Evolutionary conservation across 1,284 basidiomycete genomes (phyloP).

Genomic region (Waitea zeae): DNA sequence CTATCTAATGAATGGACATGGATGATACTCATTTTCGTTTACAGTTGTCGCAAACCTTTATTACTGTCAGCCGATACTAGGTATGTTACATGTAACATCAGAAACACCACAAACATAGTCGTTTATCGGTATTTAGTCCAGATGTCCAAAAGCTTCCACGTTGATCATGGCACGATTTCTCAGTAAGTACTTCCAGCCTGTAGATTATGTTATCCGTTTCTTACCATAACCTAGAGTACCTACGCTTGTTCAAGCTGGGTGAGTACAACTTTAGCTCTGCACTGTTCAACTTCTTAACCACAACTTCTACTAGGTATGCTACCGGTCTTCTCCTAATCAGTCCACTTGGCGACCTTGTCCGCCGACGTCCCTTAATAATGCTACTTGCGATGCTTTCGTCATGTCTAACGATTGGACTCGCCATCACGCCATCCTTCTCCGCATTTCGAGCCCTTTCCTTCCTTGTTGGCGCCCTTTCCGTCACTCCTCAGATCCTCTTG

Average conservation of each 20-base stretch:
- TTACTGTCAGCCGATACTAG: constrained; percentile 57
- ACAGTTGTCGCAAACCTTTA: constrained; percentile 47
- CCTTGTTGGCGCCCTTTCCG: constrained; percentile 24
- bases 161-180: constrained; percentile 39
- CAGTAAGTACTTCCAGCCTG: too few relatives aligned
- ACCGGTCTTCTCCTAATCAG: constrained; percentile 30
- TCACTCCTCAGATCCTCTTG: constrained; percentile 25
- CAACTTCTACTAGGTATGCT: too few relatives aligned
- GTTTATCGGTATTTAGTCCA: constrained; percentile 23
- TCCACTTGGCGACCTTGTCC: constrained; percentile 34
- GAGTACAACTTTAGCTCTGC: constrained; percentile 9
- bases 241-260: constrained; percentile 31
- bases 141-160: constrained; percentile 33
- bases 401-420: constrained; percentile 25
- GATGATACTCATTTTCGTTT: constrained; percentile 1
- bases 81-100: constrained; percentile 17
- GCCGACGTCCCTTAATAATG: constrained; percentile 28
- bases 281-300: constrained; percentile 9
- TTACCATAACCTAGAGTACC: too few relatives aligned
- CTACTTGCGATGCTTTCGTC: constrained; percentile 20
- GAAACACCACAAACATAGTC: constrained; percentile 2
- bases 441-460: constrained; percentile 28
- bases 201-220: not conserved
- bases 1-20: not conserved
- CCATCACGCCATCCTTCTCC: constrained; percentile 20